Evolutionary conservation across 805 yeast species (phyloP).

Genomic region (Cyberlindnera maritima): DNA sequence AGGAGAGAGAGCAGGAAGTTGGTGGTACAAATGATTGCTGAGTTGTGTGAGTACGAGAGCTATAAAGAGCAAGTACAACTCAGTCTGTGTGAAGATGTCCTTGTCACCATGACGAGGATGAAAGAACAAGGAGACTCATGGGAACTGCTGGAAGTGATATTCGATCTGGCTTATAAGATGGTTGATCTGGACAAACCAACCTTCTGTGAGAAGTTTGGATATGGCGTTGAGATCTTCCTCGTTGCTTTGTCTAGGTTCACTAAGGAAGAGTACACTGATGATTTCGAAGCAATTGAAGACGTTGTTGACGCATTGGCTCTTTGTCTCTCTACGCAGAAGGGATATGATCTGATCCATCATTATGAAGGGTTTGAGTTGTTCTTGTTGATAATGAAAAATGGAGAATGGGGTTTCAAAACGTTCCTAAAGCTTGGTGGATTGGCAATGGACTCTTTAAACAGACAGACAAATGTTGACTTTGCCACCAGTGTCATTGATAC

Average conservation of each 20-base stretch:
- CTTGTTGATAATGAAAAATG: slow-evolving; percentile 9
- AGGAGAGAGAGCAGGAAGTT: neutral
- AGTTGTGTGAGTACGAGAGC: slow-evolving; percentile 9
- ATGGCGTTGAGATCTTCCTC: slow-evolving; percentile 15
- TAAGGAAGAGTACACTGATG: neutral
- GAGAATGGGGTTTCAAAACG: slow-evolving; percentile 10
- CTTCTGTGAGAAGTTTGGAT: slow-evolving; percentile 6
- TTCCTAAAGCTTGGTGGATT: slow-evolving; percentile 15
- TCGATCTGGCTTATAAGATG: slow-evolving; percentile 10
- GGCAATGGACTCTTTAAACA: slow-evolving; percentile 15
- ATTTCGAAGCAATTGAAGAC: slow-evolving; percentile 10
- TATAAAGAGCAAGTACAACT: neutral
- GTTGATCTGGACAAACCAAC: slow-evolving; percentile 2
- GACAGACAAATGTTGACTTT: slow-evolving; percentile 11
- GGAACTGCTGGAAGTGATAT: neutral
- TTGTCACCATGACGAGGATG: neutral
- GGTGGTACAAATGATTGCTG: slow-evolving; percentile 4
- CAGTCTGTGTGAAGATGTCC: slow-evolving; percentile 2
- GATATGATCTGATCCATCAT: slow-evolving; percentile 13
- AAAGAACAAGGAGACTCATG: neutral
- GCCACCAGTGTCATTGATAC: slow-evolving; percentile 12
- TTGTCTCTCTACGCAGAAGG: slow-evolving; percentile 6
- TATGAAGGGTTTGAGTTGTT: slow-evolving; percentile 23
- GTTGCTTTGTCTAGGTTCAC: slow-evolving; percentile 5
- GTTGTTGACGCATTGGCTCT: slow-evolving; percentile 15